Evolutionary conservation across 1,284 basidiomycete genomes (phyloP).

Genomic region (Ganoderma boninense): DNA sequence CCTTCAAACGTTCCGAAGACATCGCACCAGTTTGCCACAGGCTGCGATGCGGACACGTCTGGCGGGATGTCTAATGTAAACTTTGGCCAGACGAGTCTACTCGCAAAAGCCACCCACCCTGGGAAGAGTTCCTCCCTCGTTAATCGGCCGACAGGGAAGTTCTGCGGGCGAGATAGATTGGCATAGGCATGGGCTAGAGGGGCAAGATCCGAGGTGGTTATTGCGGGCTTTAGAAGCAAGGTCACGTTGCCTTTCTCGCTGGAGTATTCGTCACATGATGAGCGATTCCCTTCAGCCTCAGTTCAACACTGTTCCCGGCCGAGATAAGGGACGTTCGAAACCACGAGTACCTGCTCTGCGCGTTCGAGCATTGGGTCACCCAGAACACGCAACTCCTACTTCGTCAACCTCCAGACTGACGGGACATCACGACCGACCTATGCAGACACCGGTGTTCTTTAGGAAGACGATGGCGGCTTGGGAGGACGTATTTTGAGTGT

Average conservation of each 20-base stretch:
- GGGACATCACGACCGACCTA: conserved; percentile 80
- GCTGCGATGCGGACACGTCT: conserved; percentile 86
- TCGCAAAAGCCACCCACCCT: conserved; percentile 35
- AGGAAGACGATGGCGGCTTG: conserved; percentile 75
- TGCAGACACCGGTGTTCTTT: conserved; percentile 92
- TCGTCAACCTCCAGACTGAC: conserved; percentile 89
- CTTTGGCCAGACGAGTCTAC: conserved; percentile 62
- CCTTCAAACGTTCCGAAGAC: conserved; percentile 66
- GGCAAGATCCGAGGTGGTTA: conserved; percentile 78
- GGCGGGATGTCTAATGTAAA: conserved; percentile 84
- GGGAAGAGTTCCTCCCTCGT: conserved; percentile 46
- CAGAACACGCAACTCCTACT: conserved; percentile 81
- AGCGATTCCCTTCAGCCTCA: conserved; percentile 51
- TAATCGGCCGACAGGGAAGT: conserved; percentile 60
- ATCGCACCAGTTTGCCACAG: conserved; percentile 72
- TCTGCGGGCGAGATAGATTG: conserved; percentile 80
- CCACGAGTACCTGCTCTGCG: conserved; percentile 84
- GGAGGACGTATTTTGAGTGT: conserved; percentile 82
- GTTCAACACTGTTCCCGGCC: conserved; percentile 84
- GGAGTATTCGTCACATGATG: not conserved
- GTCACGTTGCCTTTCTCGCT: conserved; percentile 45
- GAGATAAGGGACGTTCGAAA: conserved; percentile 83
- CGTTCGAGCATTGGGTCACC: conserved; percentile 75
- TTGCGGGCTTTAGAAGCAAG: conserved; percentile 87
- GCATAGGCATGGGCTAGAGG: conserved; percentile 63